These are phyloP conservation scores for Angomonas desouzai DNA, from an alignment of 208 protist genomes.

Conservation along the genomic window DNA sequence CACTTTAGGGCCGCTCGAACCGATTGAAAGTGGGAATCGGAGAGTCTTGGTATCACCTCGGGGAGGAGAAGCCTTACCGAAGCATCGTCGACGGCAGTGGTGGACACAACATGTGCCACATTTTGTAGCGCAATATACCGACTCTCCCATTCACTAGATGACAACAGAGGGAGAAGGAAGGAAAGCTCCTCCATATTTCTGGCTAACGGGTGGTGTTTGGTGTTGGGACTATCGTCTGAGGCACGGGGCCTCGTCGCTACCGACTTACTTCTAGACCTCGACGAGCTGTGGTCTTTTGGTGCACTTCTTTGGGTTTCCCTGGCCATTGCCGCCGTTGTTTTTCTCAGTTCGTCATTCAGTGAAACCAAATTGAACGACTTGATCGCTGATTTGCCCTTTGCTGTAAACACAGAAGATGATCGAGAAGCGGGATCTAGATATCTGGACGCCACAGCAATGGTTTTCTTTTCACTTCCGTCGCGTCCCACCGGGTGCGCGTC, in stretches of 20 bases:
- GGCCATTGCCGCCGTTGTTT: background rate
- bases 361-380: background rate
- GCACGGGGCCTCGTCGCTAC: no score
- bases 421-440: background rate
- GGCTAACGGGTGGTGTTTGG: background rate
- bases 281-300: background rate
- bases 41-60: conserved; percentile 23
- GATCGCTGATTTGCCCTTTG: background rate
- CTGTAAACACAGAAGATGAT: background rate
- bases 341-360: conserved; percentile 4
- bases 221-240: background rate
- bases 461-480: background rate
- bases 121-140: background rate
- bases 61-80: background rate
- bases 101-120: background rate
- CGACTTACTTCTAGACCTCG: no score
- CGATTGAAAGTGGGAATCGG: conserved; percentile 51
- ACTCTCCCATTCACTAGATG: background rate
- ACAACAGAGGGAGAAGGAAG: background rate
- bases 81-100: background rate
- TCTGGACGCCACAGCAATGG: background rate
- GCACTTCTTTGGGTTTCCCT: background rate
- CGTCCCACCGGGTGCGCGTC: background rate
- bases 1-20: conserved; percentile 31
- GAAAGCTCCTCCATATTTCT: background rate